These are phyloP conservation scores for Ogataea neopini DNA, from an alignment of 805 yeast species.

Conservation along the genomic window DNA sequence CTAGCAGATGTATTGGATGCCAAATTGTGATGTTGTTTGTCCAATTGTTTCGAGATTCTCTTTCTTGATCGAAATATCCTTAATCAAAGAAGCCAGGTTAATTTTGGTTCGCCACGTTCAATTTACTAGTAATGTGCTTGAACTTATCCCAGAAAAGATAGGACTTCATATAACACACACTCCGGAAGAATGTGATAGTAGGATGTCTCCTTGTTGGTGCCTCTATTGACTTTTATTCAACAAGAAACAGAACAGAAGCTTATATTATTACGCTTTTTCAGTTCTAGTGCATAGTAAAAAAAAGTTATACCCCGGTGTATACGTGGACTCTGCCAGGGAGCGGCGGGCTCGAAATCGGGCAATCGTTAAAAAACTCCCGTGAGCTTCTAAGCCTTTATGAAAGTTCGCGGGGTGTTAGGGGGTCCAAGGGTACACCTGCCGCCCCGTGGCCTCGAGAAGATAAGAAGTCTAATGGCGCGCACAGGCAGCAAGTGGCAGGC, in stretches of 20 bases:
- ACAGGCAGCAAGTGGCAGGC: conserved; percentile 3
- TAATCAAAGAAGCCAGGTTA: background rate
- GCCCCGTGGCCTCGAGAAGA: conserved; percentile 1
- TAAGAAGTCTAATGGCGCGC: background rate
- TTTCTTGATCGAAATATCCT: background rate
- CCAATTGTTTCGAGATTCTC: too few relatives aligned
- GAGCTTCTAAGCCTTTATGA: background rate
- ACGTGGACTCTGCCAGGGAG: background rate
- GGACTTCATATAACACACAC: background rate
- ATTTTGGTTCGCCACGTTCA: background rate
- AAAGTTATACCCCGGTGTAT: conserved; percentile 2
- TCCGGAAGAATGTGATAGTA: background rate
- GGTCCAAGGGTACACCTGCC: background rate
- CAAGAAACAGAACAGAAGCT: conserved; percentile 4
- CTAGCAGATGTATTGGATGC: too few relatives aligned
- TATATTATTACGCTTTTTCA: background rate
- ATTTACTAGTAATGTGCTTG: background rate
- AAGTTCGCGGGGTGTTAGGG: background rate
- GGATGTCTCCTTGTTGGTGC: background rate
- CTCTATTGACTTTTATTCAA: background rate
- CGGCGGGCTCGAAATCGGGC: background rate
- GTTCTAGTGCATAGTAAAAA: conserved; percentile 1
- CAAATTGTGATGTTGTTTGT: too few relatives aligned
- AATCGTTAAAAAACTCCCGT: background rate
- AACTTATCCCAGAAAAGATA: background rate